Evolutionary conservation across 2,329 filamentous ascomycete genomes (phyloP).

Genomic region (Apiospora malaysiana): DNA sequence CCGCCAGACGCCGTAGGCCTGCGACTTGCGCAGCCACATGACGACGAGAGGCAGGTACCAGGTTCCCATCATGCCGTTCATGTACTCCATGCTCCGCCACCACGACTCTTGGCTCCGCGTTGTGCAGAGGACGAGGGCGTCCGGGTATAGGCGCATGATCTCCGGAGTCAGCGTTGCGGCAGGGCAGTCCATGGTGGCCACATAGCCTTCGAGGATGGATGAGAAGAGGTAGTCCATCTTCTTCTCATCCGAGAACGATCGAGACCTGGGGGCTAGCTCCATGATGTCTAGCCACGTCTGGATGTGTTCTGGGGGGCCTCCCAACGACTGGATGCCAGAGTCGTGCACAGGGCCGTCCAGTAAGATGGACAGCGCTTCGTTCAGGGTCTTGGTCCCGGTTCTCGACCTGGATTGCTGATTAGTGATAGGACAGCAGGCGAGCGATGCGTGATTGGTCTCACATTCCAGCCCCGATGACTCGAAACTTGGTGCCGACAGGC

Average conservation of each 20-base stretch:
- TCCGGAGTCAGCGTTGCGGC: conserved; percentile 45
- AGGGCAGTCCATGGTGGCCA: conserved; percentile 50
- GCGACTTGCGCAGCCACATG: conserved; percentile 40
- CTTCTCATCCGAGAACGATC: conserved; percentile 39
- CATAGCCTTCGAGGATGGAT: conserved; percentile 40
- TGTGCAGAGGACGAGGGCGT: conserved; percentile 55
- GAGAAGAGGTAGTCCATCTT: conserved; percentile 41
- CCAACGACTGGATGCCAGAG: conserved; percentile 43
- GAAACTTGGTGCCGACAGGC: conserved; percentile 41
- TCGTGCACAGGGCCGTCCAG: conserved; percentile 44
- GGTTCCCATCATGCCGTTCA: conserved; percentile 41
- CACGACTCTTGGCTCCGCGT: conserved; percentile 45
- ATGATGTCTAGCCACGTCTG: conserved; percentile 42
- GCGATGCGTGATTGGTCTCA: conserved; percentile 29
- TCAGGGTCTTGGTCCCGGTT: conserved; percentile 45
- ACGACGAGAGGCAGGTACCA: conserved; percentile 42
- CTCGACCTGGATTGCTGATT: conserved; percentile 36
- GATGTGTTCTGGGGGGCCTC: conserved; percentile 43
- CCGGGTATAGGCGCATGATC: conserved; percentile 54
- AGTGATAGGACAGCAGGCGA: conserved; percentile 16
- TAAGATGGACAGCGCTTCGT: conserved; percentile 44
- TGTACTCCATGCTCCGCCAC: conserved; percentile 44
- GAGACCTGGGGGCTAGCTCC: conserved; percentile 38
- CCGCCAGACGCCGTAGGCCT: conserved; percentile 41
- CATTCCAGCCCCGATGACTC: conserved; percentile 45